phyloP scores from a whole-genome alignment of 805 yeast species.

The Candida gorgasii region DNA sequence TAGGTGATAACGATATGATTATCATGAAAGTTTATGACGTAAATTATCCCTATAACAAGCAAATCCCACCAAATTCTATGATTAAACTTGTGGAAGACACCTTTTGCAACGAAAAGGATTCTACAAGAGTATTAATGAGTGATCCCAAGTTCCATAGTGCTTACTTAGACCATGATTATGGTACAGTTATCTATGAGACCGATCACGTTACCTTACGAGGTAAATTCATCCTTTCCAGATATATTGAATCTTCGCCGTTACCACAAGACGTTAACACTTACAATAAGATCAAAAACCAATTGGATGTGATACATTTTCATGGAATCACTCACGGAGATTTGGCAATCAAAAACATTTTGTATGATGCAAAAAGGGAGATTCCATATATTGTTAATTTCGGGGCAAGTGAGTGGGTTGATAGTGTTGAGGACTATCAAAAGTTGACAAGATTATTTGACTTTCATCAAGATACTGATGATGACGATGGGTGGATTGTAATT shows the following conservation, averaged over 20 bases:
- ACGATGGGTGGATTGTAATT: too few relatives aligned
- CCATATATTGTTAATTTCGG: neutral
- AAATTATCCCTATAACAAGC: neutral
- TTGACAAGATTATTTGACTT: neutral
- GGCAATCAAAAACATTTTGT: neutral
- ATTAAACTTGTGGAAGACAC: neutral
- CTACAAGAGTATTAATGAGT: neutral
- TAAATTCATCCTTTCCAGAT: neutral
- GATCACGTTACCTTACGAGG: neutral
- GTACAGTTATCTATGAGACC: neutral
- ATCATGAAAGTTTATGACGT: neutral
- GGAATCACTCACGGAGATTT: neutral
- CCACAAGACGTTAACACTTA: neutral
- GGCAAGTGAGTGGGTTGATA: neutral
- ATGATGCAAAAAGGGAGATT: neutral
- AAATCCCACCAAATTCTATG: neutral
- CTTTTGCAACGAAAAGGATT: neutral
- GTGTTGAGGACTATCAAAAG: neutral
- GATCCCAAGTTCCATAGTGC: neutral
- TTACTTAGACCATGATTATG: neutral
- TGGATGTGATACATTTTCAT: neutral
- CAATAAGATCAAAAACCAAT: neutral
- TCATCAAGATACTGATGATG: too few relatives aligned
- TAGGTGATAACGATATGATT: neutral
- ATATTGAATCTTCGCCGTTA: neutral